phyloP scores from a whole-genome alignment of 2,329 filamentous ascomycete species.

The Davidsoniella neocaledoniae region DNA sequence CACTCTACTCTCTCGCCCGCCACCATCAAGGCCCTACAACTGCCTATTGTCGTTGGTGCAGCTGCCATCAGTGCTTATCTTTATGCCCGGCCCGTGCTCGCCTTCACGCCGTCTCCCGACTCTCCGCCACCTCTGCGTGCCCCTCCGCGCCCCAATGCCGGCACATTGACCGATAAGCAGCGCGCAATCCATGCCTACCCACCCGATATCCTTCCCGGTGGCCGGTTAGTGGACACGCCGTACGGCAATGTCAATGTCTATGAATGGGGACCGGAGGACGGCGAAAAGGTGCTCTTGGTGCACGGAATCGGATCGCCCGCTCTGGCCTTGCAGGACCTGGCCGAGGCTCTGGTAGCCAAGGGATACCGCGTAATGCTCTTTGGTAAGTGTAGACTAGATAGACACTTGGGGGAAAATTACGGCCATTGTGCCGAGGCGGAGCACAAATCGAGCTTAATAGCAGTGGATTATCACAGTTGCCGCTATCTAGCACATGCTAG shows the following conservation, averaged over 20 bases:
- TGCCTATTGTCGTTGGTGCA: constrained; percentile 13
- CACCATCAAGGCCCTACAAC: constrained; percentile 10
- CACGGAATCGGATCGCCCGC: constrained; percentile 73
- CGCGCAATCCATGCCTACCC: constrained; percentile 41
- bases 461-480: no score
- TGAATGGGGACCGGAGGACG: constrained; percentile 61
- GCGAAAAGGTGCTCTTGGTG: constrained; percentile 55
- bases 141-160: constrained; percentile 1
- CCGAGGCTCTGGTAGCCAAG: constrained; percentile 42
- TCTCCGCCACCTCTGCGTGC: constrained; percentile 7
- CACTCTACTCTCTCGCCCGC: constrained; percentile 12
- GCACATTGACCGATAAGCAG: constrained; percentile 15
- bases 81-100: constrained; percentile 17
- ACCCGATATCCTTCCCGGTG: constrained; percentile 51
- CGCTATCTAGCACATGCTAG: no score
- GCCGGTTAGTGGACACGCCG: constrained; percentile 48
- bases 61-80: constrained; percentile 23
- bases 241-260: constrained; percentile 60
- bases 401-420: not conserved
- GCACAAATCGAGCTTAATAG: no score
- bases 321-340: constrained; percentile 49
- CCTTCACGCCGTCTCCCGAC: constrained; percentile 10
- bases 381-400: constrained; percentile 28
- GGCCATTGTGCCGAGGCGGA: no score
- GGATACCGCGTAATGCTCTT: constrained; percentile 70